A percentile compares a stretch with the other conserved stretches of the same genome.
These are phyloP conservation scores for Wickerhamomyces xylosicus DNA, from an alignment of 805 yeast genomes.

Conservation along the genomic window DNA sequence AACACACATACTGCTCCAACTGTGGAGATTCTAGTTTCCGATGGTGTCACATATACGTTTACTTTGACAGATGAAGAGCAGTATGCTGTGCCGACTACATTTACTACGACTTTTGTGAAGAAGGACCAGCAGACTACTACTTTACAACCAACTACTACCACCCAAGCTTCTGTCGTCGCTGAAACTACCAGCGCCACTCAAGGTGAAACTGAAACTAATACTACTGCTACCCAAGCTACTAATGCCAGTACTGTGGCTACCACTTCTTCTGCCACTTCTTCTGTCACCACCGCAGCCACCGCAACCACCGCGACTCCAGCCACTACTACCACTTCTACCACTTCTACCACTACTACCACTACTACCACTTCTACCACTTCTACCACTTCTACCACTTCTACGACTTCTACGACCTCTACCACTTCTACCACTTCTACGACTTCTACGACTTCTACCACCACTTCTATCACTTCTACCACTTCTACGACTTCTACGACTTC, in stretches of 20 bases:
- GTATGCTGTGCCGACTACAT: slow-evolving; percentile 25
- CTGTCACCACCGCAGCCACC: slow-evolving; percentile 12
- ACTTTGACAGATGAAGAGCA: slow-evolving; percentile 27
- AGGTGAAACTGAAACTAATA: slow-evolving; percentile 1
- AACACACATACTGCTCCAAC: slow-evolving; percentile 30
- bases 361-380: slow-evolving; percentile 9
- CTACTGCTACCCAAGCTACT: slow-evolving; percentile 8
- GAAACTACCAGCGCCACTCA: slow-evolving; percentile 7
- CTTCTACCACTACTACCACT: slow-evolving; percentile 11
- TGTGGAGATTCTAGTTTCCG: slow-evolving; percentile 27
- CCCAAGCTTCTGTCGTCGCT: slow-evolving; percentile 2
- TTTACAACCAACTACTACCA: slow-evolving; percentile 3
- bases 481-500: slow-evolving; percentile 24
- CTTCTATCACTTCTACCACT: slow-evolving; percentile 2
- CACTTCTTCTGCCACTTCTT: slow-evolving; percentile 7
- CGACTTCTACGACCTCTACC: slow-evolving; percentile 23
- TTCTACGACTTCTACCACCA: slow-evolving; percentile 17
- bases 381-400: slow-evolving; percentile 18
- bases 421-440: slow-evolving; percentile 21
- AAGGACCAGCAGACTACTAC: slow-evolving; percentile 5
- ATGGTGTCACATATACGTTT: slow-evolving; percentile 27
- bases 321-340: slow-evolving; percentile 10
- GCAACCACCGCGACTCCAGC: slow-evolving; percentile 8
- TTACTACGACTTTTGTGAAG: slow-evolving; percentile 19
- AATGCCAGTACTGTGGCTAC: slow-evolving; percentile 8